phyloP scores from a whole-genome alignment of 75 land plant genomes.

The Pinus albicaulis region DNA sequence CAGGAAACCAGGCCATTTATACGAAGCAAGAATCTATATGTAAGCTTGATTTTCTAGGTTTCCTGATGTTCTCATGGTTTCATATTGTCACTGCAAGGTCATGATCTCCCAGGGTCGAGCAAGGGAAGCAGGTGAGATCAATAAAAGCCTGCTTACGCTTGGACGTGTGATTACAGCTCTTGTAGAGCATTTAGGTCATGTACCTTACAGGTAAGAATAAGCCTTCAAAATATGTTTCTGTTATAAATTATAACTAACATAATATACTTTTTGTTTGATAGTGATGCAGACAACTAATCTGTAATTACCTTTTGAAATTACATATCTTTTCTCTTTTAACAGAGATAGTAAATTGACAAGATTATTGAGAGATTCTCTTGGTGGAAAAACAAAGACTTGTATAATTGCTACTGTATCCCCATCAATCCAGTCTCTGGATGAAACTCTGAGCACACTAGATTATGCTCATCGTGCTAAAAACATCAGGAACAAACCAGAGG shows the following conservation, averaged over 20 bases:
- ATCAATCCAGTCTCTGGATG: slow-evolving; percentile 67
- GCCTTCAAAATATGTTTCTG: neutral
- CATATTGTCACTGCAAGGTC: slow-evolving; percentile 3
- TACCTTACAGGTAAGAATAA: slow-evolving; percentile 60
- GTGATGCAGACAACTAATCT: neutral
- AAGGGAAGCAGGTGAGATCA: slow-evolving; percentile 80
- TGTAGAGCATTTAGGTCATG: slow-evolving; percentile 72
- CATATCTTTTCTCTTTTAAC: slow-evolving; percentile 5
- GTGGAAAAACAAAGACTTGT: slow-evolving; percentile 81
- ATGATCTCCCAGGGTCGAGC: slow-evolving; percentile 44
- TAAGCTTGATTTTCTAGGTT: neutral
- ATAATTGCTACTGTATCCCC: slow-evolving; percentile 86
- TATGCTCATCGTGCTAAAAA: slow-evolving; percentile 79
- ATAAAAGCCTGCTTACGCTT: slow-evolving; percentile 66
- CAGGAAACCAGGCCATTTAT: too few species aligned
- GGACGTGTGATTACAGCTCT: slow-evolving; percentile 74
- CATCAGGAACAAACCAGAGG: slow-evolving; percentile 86
- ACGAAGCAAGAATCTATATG: too few species aligned
- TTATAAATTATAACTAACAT: neutral
- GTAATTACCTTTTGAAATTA: neutral
- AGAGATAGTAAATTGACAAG: slow-evolving; percentile 90
- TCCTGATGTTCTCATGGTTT: neutral
- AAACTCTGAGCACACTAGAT: slow-evolving; percentile 83
- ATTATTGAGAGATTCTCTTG: slow-evolving; percentile 67
- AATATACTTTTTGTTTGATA: neutral